Conservation (phyloP, 2,329 filamentous ascomycete species). For the Penicillium sp. region DNA sequence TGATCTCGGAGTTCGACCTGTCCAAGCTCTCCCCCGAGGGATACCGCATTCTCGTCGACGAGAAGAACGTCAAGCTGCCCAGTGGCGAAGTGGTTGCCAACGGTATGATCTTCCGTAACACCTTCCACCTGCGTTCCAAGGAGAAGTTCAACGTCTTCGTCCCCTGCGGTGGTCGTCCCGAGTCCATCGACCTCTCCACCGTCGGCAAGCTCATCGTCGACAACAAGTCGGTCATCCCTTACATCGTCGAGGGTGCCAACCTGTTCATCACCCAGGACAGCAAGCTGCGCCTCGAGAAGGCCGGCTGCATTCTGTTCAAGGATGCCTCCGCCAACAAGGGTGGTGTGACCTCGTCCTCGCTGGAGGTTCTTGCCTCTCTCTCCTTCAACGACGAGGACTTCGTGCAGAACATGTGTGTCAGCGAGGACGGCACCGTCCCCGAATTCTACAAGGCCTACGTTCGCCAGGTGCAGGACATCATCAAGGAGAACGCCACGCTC, state of each 20-base stretch:
- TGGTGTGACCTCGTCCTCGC: conserved; percentile 93
- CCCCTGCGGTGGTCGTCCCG: conserved; percentile 92
- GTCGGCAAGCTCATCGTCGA: conserved; percentile 87
- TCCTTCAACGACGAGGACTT: conserved; percentile 92
- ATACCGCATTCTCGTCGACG: conserved; percentile 90
- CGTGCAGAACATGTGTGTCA: conserved; percentile 89
- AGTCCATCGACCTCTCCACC: conserved; percentile 91
- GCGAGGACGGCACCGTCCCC: conserved; percentile 75
- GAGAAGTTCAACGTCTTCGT: conserved; percentile 87
- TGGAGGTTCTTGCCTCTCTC: conserved; percentile 91
- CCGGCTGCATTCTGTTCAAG: conserved; percentile 95
- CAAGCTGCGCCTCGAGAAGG: conserved; percentile 90
- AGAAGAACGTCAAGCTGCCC: conserved; percentile 85
- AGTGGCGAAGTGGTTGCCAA: conserved; percentile 85
- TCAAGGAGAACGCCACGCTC: conserved; percentile 85
- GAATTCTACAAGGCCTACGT: conserved; percentile 95
- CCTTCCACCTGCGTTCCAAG: conserved; percentile 84
- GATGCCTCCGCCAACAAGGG: conserved; percentile 99
- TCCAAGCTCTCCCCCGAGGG: conserved; percentile 85
- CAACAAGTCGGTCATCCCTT: conserved; percentile 84
- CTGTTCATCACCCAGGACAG: conserved; percentile 98
- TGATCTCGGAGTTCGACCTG: conserved; percentile 86
- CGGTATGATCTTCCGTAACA: conserved; percentile 95
- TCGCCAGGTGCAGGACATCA: conserved; percentile 85
- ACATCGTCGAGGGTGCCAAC: conserved; percentile 97